Evolutionary conservation across 2,329 filamentous ascomycete genomes (phyloP).

Genomic region (Sordariomycetes sp.): DNA sequence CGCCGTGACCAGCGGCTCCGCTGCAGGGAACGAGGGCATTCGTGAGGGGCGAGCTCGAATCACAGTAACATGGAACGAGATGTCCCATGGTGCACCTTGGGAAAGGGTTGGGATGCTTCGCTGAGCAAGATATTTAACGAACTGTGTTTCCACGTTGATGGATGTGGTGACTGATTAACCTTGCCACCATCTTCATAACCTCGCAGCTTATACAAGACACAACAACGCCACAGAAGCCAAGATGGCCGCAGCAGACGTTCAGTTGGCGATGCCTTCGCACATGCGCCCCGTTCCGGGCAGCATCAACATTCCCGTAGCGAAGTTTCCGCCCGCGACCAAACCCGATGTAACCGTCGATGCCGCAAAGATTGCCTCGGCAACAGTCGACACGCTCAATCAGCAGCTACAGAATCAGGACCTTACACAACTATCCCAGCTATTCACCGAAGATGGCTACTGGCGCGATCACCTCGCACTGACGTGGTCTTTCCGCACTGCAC

Average conservation of each 20-base stretch:
- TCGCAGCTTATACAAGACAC: not conserved
- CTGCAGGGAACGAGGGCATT: no score
- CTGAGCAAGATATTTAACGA: no score
- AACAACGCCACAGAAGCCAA: not conserved
- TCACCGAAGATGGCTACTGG: constrained; percentile 35
- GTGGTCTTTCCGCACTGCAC: constrained; percentile 39
- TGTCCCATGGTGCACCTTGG: no score
- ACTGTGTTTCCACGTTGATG: no score
- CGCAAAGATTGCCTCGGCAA: constrained; percentile 21
- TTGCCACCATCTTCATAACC: constrained; percentile 1
- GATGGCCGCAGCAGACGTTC: constrained; percentile 1
- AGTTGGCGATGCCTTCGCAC: constrained; percentile 11
- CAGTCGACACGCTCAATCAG: constrained; percentile 31
- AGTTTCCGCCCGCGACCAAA: constrained; percentile 24
- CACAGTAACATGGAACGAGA: no score
- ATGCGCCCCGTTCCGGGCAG: constrained; percentile 36
- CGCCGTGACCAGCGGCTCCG: no score
- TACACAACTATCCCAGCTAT: constrained; percentile 22
- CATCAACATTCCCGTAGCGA: constrained; percentile 38
- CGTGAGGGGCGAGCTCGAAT: no score
- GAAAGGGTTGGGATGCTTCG: no score
- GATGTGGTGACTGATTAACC: no score
- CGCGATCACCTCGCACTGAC: constrained; percentile 42
- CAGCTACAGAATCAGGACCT: constrained; percentile 25
- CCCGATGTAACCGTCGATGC: constrained; percentile 17